Evolutionary conservation across 2,329 filamentous ascomycete genomes (phyloP).

Genomic region (Penicillium expansum): DNA sequence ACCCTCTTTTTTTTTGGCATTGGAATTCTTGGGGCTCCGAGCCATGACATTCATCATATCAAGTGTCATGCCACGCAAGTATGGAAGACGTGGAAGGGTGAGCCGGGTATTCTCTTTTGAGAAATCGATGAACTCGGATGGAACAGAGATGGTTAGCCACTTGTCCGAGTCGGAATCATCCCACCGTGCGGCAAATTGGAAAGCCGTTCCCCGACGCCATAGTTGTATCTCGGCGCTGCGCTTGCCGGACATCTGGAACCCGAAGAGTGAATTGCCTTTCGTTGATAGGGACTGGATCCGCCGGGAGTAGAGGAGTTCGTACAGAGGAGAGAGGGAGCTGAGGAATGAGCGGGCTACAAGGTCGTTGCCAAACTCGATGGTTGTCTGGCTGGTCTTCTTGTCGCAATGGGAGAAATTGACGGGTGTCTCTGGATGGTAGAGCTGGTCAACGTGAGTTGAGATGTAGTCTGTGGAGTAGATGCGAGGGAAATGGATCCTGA

Average conservation of each 20-base stretch:
- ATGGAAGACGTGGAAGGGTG: conserved; percentile 20
- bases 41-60: conserved; percentile 31
- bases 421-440: conserved; percentile 24
- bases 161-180: conserved; percentile 26
- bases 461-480: conserved; percentile 31
- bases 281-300: conserved; percentile 26
- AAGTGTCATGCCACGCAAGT: conserved; percentile 25
- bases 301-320: conserved; percentile 31
- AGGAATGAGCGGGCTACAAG: conserved; percentile 23
- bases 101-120: conserved; percentile 24
- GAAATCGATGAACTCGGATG: conserved; percentile 10
- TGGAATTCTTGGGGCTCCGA: conserved; percentile 24
- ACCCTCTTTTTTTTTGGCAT: conserved; percentile 16
- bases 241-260: conserved; percentile 26
- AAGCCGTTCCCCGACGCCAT: conserved; percentile 26
- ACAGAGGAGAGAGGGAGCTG: conserved; percentile 26
- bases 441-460: conserved; percentile 30
- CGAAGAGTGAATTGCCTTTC: conserved; percentile 24
- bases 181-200: conserved; percentile 31
- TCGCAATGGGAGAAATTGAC: conserved; percentile 33
- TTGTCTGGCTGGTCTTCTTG: conserved; percentile 19
- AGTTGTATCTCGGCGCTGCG: conserved; percentile 30
- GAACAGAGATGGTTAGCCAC: conserved; percentile 30
- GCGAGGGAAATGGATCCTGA: conserved; percentile 28
- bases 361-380: conserved; percentile 24